Evolutionary conservation across 75 land plant genomes (phyloP), one percentile per base, ranked within the genome.

Genomic region (Pinus albicaulis): DNA sequence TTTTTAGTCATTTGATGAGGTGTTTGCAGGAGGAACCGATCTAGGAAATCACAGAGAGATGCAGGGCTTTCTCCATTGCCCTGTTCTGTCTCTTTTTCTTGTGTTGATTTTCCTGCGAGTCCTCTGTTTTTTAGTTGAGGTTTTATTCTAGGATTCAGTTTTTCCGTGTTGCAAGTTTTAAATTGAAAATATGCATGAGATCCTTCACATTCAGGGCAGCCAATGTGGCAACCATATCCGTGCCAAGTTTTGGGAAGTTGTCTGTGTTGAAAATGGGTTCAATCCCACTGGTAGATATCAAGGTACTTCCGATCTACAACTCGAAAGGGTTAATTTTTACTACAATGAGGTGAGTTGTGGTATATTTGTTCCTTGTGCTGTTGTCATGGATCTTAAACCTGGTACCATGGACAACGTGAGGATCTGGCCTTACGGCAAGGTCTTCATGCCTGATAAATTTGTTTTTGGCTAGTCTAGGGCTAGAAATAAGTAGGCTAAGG

Each of bases 391-490:
- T 22, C 61, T 59, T 0, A 8, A 59, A 8, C 61, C 8, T 22
- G 22, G 61, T 1, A 59, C 61, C 5, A 4, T 59, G 61, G 61
- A 59, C 61, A 59, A 6, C 61, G 61, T 59, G 22, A 59, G 6
- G 22, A 5, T 6, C 10, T 74, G 78, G 12, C 52, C 78, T 7
- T 77, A 65, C 48, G 78, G 72, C 3, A 75, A 76, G 78, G 64
- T 76, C 72, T 76, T 76, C 22, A 44, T 75, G 55, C 78, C 74
- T 0, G 78, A 77, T 38, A 77, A 64, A 55, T 22, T 59, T 53
- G 0, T 53, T 36, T 36, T 36, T 5, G 38, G 4, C 38, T 3
- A 77, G 19, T 59, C 61, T 0, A 0, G 22, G 22, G 22, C 61
- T 22, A 22, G 61, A 59, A 59, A 59, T 3, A 59, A 59, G 0